Conservation (phyloP, 2,329 filamentous ascomycete genomes). For the Cladosporium colombiae region DNA sequence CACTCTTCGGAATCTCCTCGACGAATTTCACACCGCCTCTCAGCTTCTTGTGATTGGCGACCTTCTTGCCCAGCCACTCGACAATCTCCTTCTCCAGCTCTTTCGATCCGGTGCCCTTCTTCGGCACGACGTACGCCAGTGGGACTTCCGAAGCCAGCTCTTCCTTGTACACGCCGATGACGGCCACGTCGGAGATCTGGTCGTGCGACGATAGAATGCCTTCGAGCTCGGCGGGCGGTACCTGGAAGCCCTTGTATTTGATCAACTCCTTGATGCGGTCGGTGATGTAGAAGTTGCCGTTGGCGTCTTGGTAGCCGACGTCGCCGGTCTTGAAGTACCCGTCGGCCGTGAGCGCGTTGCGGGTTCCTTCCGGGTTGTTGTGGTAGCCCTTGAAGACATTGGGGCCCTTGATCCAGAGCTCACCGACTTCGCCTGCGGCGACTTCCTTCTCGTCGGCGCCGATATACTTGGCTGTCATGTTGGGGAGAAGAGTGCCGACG, state of each 20-base stretch:
- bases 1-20: slow-evolving; percentile 50
- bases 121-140: slow-evolving; percentile 48
- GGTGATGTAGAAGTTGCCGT: slow-evolving; percentile 86
- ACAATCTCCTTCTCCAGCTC: slow-evolving; percentile 45
- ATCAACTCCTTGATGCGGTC: slow-evolving; percentile 74
- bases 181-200: slow-evolving; percentile 47
- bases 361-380: slow-evolving; percentile 70
- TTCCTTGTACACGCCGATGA: slow-evolving; percentile 48
- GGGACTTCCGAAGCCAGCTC: slow-evolving; percentile 50
- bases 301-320: slow-evolving; percentile 73
- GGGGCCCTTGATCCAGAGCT: slow-evolving; percentile 71
- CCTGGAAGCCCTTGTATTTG: slow-evolving; percentile 57
- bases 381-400: slow-evolving; percentile 80
- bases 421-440: slow-evolving; percentile 58
- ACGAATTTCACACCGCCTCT: slow-evolving; percentile 50
- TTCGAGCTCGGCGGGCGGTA: slow-evolving; percentile 51
- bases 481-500: slow-evolving; percentile 75
- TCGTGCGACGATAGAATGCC: slow-evolving; percentile 46
- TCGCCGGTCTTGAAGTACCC: slow-evolving; percentile 92
- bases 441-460: slow-evolving; percentile 61
- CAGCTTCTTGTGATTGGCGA: slow-evolving; percentile 50
- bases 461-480: slow-evolving; percentile 80
- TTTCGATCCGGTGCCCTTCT: slow-evolving; percentile 37
- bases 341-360: slow-evolving; percentile 69
- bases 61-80: slow-evolving; percentile 46